Evolutionary conservation across 768 basidiomycete species (phyloP).

Genomic region (Amanita exitialis): DNA sequence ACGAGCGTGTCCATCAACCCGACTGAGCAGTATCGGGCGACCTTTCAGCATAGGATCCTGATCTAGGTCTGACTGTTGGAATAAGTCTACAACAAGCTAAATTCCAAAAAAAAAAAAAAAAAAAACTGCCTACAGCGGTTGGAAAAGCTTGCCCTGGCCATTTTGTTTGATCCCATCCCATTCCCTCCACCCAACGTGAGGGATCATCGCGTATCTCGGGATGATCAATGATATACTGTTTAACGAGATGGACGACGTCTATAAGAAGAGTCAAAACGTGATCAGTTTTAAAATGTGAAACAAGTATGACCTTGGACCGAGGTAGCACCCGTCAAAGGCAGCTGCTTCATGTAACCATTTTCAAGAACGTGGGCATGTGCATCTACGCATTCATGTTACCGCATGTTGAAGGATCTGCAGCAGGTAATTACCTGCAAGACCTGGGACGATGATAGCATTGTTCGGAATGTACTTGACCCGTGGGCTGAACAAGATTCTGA

Average conservation of each 20-base stretch:
- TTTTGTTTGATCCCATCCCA: conserved; percentile 92
- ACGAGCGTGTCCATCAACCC: conserved; percentile 77
- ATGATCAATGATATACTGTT: conserved; percentile 44
- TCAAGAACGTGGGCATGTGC: conserved; percentile 72
- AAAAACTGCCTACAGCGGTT: conserved; percentile 41
- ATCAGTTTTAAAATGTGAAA: background rate
- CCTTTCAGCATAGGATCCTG: conserved; percentile 55
- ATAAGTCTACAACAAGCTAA: background rate
- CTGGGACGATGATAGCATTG: conserved; percentile 52
- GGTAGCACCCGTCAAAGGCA: conserved; percentile 47
- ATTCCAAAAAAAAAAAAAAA: background rate
- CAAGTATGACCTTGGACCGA: conserved; percentile 45
- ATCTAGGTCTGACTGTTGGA: conserved; percentile 58
- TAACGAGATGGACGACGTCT: conserved; percentile 60
- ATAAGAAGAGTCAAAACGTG: background rate
- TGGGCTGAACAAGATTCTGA: background rate
- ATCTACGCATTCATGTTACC: conserved; percentile 29
- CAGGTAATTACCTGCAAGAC: conserved; percentile 48
- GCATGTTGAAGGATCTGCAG: background rate
- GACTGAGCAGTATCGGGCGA: conserved; percentile 60
- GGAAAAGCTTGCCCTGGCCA: conserved; percentile 63
- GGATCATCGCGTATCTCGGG: conserved; percentile 45
- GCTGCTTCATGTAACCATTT: conserved; percentile 62
- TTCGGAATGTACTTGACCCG: conserved; percentile 1
- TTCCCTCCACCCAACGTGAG: conserved; percentile 67